phyloP scores from a whole-genome alignment of 352 stramenopile genomes.

The Phytophthora pseudosyringae region DNA sequence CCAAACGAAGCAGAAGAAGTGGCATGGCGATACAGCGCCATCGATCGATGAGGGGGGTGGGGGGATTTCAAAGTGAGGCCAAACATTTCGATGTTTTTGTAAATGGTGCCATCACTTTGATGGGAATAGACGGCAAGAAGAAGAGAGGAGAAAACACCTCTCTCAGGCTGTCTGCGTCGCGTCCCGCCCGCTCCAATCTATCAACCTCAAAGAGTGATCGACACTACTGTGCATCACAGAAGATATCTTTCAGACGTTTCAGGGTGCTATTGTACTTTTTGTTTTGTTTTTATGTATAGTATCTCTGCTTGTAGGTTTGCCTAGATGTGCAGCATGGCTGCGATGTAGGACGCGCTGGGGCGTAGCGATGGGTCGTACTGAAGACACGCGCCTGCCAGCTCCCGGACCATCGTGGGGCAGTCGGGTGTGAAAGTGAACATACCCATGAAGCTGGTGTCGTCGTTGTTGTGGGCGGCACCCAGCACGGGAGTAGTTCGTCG shows the following conservation, averaged over 20 bases:
- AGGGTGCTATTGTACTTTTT: slow-evolving; percentile 39
- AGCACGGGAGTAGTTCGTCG: slow-evolving; percentile 41
- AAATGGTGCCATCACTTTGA: slow-evolving; percentile 2
- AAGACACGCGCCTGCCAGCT: slow-evolving; percentile 69
- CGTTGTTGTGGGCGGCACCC: slow-evolving; percentile 26
- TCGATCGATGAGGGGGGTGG: neutral
- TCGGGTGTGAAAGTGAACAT: slow-evolving; percentile 79
- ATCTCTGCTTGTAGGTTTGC: slow-evolving; percentile 15
- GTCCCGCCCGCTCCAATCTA: slow-evolving; percentile 10
- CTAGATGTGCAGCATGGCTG: slow-evolving; percentile 70
- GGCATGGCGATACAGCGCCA: slow-evolving; percentile 14
- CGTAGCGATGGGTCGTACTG: slow-evolving; percentile 75
- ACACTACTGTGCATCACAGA: neutral
- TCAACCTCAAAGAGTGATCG: neutral
- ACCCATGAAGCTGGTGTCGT: slow-evolving; percentile 51
- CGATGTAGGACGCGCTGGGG: slow-evolving; percentile 75
- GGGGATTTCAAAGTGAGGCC: slow-evolving; percentile 13
- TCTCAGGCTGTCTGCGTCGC: slow-evolving; percentile 14
- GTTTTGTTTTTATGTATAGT: slow-evolving; percentile 22
- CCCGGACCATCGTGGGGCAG: slow-evolving; percentile 58
- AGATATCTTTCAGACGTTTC: slow-evolving; percentile 1
- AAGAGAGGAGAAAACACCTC: slow-evolving; percentile 8
- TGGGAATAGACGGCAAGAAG: slow-evolving; percentile 23
- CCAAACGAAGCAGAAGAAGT: neutral
- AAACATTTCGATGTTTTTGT: neutral